Base-by-base conservation (phyloP, 306 rosid genomes). In the Dalbergia cultrata region DNA sequence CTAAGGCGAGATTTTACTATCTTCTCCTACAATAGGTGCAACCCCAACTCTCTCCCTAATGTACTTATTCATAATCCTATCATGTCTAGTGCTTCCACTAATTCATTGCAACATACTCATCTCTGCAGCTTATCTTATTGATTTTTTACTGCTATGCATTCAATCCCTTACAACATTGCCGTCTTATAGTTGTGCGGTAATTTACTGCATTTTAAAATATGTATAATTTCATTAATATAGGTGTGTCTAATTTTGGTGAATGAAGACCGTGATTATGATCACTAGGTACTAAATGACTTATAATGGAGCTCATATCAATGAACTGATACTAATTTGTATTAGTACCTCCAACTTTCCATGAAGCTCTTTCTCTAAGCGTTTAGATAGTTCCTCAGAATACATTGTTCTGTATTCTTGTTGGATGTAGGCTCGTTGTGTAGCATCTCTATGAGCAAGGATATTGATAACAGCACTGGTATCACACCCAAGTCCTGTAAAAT, bases 371-470 rank as follows among this genome's bases (percentile, higher is more conserved):
- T 79, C 13, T 72, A 93, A 75, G 69, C 92, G 94, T 63, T 87
- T 86, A 41, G 68, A 58, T 58, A 93, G 90, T 18, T 93, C 97
- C 69, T 81, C 87, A 13, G 86, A 59, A 58, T 90, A 87, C 63
- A 83, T 87, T 17, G 87, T 43, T 78, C 50, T 80, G 74, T 86
- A 93, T 83, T 93, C 94, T 14, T 86, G 89, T 74, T 87, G 90
- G 59, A 93, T 75, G 75, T 86, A 84, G 43, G 79, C 81, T n/a
- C 97, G 92, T 63, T 88, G 93, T 34, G 85, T 75, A 22, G 92
- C 90, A 50, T 88, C 90, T 53, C 97, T 69, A 67, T 93, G 97
- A 39, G 88, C 92, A 43, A 93, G 90, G 64, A 93, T 85, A 67
- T 83, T 91, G 86, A 93, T 78, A 10, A 93, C 94, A 67, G 92